Conservation (phyloP, 176 grass and related monocot species). For the Ananas comosus region DNA sequence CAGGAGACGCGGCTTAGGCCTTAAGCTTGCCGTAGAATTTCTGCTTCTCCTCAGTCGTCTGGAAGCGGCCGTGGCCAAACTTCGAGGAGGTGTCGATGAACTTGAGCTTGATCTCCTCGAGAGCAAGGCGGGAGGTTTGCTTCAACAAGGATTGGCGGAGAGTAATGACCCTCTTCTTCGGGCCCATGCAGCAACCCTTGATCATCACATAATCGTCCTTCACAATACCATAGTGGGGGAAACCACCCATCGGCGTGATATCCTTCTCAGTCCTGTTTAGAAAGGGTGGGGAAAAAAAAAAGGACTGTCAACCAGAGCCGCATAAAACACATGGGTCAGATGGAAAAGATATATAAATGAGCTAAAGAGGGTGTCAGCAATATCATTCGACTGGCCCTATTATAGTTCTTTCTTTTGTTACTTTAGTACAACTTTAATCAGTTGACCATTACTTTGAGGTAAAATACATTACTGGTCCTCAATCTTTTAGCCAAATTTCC, state of each 20-base stretch:
- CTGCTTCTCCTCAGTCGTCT: conserved; percentile 92
- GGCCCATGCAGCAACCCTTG: conserved; percentile 85
- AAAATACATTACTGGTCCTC: too few relatives aligned
- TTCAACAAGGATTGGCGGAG: conserved; percentile 80
- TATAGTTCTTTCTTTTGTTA: too few relatives aligned
- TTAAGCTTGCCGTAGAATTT: conserved; percentile 65
- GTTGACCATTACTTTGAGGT: too few relatives aligned
- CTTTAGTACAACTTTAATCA: too few relatives aligned
- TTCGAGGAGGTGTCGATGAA: conserved; percentile 96
- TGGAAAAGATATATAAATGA: background rate
- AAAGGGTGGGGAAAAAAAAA: background rate
- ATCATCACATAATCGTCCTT: conserved; percentile 94
- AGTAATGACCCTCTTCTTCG: conserved; percentile 92
- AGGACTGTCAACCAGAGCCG: background rate
- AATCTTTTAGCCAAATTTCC: too few relatives aligned
- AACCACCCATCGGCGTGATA: conserved; percentile 94
- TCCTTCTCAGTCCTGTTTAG: conserved; percentile 87
- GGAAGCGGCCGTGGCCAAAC: conserved; percentile 92
- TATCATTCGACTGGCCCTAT: too few relatives aligned
- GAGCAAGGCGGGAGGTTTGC: conserved; percentile 71
- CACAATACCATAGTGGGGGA: conserved; percentile 87
- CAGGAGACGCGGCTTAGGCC: conserved; percentile 12
- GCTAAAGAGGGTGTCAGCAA: too few relatives aligned
- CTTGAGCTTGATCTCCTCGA: conserved; percentile 97
- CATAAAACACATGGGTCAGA: background rate